Conservation (phyloP, 176 grass and related monocot species). For the Elaeis guineensis region DNA sequence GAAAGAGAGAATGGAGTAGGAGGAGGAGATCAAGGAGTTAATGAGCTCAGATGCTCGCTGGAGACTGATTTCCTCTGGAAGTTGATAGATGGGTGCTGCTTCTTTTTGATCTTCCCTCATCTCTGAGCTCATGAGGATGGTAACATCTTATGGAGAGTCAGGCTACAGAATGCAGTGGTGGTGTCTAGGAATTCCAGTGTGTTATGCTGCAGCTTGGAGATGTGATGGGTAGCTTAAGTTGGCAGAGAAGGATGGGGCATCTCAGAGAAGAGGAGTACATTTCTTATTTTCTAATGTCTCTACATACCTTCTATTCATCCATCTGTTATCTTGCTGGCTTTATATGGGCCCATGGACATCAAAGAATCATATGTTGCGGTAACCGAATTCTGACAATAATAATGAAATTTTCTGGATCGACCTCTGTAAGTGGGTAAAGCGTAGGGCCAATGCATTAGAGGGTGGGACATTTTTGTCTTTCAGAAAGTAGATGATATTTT, state of each 20-base stretch:
- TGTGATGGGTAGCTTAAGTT: too few species aligned
- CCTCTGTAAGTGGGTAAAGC: slow-evolving; percentile 7
- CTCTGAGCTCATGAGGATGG: slow-evolving; percentile 1
- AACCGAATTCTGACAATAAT: slow-evolving; percentile 6
- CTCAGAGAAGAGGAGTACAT: slow-evolving; percentile 1
- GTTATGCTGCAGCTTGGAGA: too few species aligned
- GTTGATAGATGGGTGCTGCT: neutral
- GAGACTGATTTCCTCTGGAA: slow-evolving; percentile 2
- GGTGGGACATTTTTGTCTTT: too few species aligned
- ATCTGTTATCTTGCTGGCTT: slow-evolving; percentile 14
- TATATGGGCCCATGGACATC: slow-evolving; percentile 25
- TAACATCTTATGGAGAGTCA: neutral
- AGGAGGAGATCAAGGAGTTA: slow-evolving; percentile 47
- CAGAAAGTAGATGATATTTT: slow-evolving; percentile 4
- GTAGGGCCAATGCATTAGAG: too few species aligned
- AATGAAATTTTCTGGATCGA: slow-evolving; percentile 23
- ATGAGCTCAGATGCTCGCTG: slow-evolving; percentile 32
- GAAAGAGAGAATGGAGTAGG: slow-evolving; percentile 39
- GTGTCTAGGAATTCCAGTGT: neutral
- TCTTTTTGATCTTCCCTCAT: slow-evolving; percentile 34
- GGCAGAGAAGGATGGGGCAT: too few species aligned
- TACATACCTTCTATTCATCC: slow-evolving; percentile 15
- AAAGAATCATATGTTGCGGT: neutral
- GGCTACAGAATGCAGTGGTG: slow-evolving; percentile 15
- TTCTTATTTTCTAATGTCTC: slow-evolving; percentile 1